A percentile compares a stretch with the other conserved stretches of the same genome.
Conservation (phyloP, 768 basidiomycete species). For the Mycena epipterygia region DNA sequence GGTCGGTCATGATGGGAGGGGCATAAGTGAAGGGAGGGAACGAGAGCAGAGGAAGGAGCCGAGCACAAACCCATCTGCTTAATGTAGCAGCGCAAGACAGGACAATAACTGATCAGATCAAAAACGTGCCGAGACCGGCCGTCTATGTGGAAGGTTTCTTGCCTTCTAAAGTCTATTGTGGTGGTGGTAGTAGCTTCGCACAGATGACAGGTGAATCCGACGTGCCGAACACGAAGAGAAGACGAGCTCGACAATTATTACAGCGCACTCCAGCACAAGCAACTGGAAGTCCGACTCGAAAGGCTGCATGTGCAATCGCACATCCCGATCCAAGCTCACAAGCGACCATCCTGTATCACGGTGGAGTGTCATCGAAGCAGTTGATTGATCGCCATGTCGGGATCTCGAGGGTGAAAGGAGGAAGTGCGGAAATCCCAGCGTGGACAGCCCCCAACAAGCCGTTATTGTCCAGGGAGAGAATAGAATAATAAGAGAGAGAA, state of each 20-base stretch:
- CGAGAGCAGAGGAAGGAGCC: background rate
- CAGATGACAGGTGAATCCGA: conserved; percentile 14
- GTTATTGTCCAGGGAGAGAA: too few species aligned
- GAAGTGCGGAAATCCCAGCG: too few species aligned
- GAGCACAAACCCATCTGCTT: conserved; percentile 21
- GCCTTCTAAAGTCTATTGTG: conserved; percentile 15
- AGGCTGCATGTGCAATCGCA: too few species aligned
- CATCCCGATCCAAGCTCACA: too few species aligned
- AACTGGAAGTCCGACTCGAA: too few species aligned
- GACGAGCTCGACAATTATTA: background rate
- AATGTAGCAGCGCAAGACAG: background rate
- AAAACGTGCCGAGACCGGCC: conserved; percentile 17
- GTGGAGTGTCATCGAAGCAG: too few species aligned
- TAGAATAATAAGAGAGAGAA: too few species aligned
- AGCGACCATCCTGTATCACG: too few species aligned
- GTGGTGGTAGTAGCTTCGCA: conserved; percentile 14
- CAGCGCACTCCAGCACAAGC: too few species aligned
- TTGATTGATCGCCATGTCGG: too few species aligned
- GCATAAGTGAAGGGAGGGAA: conserved; percentile 19
- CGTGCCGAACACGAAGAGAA: conserved; percentile 10
- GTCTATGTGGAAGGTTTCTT: background rate
- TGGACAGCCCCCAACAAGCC: too few species aligned
- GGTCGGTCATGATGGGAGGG: conserved; percentile 24
- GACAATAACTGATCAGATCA: conserved; percentile 30
- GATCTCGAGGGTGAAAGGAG: too few species aligned